Percentiles rank a stretch among this genome's conserved stretches.
These are phyloP conservation scores for Cornus florida DNA, from an alignment of 148 eudicot species.

Conservation along the genomic window DNA sequence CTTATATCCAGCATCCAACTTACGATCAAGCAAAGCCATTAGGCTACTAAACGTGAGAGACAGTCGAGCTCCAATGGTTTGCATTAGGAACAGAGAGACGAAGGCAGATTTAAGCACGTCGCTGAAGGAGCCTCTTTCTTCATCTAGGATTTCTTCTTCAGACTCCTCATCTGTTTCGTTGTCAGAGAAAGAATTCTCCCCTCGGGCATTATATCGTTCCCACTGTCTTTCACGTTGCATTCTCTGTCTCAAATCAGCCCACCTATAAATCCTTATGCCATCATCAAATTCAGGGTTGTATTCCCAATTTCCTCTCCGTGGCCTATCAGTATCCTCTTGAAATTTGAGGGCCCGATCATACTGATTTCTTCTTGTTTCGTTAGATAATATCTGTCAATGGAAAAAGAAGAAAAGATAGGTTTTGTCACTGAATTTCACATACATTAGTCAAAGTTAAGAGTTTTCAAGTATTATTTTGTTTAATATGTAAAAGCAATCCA, in stretches of 20 bases:
- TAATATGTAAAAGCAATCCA: neutral
- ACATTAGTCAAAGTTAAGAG: neutral
- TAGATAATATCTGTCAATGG: conserved; percentile 50
- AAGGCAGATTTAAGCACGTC: conserved; percentile 70
- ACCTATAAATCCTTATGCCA: conserved; percentile 44
- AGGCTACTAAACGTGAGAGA: conserved; percentile 71
- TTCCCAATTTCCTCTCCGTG: conserved; percentile 34
- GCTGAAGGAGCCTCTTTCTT: conserved; percentile 60
- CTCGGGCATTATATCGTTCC: conserved; percentile 30
- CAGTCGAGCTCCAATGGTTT: conserved; percentile 53
- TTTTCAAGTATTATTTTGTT: neutral
- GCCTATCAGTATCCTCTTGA: conserved; percentile 28
- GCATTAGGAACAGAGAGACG: conserved; percentile 69
- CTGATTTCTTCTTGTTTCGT: conserved; percentile 55
- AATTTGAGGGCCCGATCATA: conserved; percentile 54
- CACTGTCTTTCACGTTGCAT: conserved; percentile 46
- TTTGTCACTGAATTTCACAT: neutral
- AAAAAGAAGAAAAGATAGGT: conserved; percentile 2
- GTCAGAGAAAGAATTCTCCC: conserved; percentile 33
- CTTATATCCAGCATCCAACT: conserved; percentile 79
- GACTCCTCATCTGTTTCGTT: conserved; percentile 38
- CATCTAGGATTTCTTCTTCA: conserved; percentile 29
- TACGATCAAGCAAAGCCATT: conserved; percentile 59
- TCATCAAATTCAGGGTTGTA: conserved; percentile 42
- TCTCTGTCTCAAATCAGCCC: conserved; percentile 56